A percentile compares a stretch with the other conserved stretches of the same genome.
Evolutionary conservation across 2,329 filamentous ascomycete species (phyloP).

Genomic region (Exutisphaerella laricina): DNA sequence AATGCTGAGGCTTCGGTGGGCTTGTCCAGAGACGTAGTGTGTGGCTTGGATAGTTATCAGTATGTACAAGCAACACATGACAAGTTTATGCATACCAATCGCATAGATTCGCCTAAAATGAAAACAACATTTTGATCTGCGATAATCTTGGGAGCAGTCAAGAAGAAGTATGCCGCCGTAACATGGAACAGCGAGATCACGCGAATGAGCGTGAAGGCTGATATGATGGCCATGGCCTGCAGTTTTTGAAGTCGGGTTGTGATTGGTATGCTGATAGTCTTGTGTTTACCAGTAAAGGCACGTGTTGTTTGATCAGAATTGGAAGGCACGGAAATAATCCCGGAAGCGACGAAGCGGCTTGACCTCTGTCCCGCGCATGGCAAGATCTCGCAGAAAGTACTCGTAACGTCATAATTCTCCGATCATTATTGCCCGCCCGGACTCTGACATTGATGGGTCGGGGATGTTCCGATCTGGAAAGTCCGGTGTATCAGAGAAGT

Average conservation of each 20-base stretch:
- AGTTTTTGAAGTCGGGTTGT: too few relatives aligned
- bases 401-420: too few relatives aligned
- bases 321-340: neutral
- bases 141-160: constrained; percentile 65
- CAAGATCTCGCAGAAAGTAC: neutral
- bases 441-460: too few relatives aligned
- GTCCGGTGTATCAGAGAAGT: too few relatives aligned
- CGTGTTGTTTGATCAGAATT: neutral
- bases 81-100: constrained; percentile 55
- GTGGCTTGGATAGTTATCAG: constrained; percentile 45
- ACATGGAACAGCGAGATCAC: constrained; percentile 79
- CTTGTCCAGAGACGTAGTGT: constrained; percentile 61
- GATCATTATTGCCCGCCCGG: too few relatives aligned
- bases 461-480: too few relatives aligned
- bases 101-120: constrained; percentile 76
- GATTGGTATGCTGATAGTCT: too few relatives aligned
- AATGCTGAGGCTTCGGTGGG: constrained; percentile 63
- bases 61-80: neutral
- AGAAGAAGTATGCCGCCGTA: constrained; percentile 76
- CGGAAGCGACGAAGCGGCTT: too few relatives aligned
- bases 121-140: constrained; percentile 76
- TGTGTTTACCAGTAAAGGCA: neutral
- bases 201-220: constrained; percentile 73
- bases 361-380: constrained; percentile 4
- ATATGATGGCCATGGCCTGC: constrained; percentile 74